Base-by-base conservation (phyloP, 352 stramenopile genomes). In the Pythium myriotylum region DNA sequence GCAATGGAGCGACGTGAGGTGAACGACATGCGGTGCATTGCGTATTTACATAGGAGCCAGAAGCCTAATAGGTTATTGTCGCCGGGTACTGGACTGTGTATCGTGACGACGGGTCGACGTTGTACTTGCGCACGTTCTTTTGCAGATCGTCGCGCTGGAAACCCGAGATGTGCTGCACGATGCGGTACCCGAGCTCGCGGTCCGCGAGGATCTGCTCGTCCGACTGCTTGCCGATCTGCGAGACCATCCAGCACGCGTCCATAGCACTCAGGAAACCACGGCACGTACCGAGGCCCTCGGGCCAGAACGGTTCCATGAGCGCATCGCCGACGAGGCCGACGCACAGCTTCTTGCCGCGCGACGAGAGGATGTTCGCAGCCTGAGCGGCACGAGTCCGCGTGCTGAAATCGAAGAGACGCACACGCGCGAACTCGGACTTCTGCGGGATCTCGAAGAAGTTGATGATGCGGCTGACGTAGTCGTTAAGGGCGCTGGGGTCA, bases 221-320 rank as follows among this genome's bases (percentile, higher is more conserved):
- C 17, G 76, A 77, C 70, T 85, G 72, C 45, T 84, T 79, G 27
- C 81, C 84, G 27, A 88, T 76, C 69, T 88, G 84, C 13, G 81
- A 71, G 37, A 92, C 73, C 80, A 91, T 90, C 85, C 79, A 93
- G 39, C 80, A 84, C 16, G 68, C 79, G 46, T 95, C 84, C 37
- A 95, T 72, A 8, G 82, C 86, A 20, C 82, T 77, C 47, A 93
- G 72, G 70, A 95, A 95, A 49, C 86, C 86, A 23, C 86, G 82
- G 45, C 87, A 93, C 26, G 81, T 91, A 59, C 86, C 86, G 10
- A 95, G 73, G 6, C 86, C 86, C 50, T 95, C 84, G 3, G 84
- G 86, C 86, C 86, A 95, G 74, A 95, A 95, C 33, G 86, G 86
- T 62, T 95, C 86, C 48, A 95, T 87, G 35, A 95, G 67, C 37